phyloP scores from a whole-genome alignment of 2,329 filamentous ascomycete genomes.

The Teratosphaeria pseudoeucalypti region DNA sequence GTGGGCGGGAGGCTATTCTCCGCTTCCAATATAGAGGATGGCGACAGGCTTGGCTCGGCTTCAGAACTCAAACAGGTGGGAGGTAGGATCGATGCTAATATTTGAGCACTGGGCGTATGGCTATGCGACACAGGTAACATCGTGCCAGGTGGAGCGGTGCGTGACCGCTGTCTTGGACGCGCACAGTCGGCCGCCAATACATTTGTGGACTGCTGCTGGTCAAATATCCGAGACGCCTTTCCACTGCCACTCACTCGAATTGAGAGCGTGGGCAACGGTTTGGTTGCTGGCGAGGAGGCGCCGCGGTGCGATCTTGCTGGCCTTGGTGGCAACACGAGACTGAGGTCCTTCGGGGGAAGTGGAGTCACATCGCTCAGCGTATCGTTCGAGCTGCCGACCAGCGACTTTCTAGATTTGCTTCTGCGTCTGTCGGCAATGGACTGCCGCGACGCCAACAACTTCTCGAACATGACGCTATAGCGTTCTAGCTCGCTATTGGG shows the following conservation, averaged over 20 bases:
- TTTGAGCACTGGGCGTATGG: not conserved
- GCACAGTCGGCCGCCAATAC: conserved; percentile 10
- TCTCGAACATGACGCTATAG: conserved; percentile 89
- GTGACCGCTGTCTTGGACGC: conserved; percentile 15
- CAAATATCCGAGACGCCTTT: too few relatives aligned
- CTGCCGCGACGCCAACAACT: conserved; percentile 46
- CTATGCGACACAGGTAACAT: conserved; percentile 5
- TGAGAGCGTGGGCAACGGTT: conserved; percentile 5
- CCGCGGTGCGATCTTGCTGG: conserved; percentile 3
- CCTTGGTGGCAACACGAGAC: not conserved
- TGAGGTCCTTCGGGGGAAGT: not conserved
- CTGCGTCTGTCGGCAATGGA: conserved; percentile 23
- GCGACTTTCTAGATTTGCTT: conserved; percentile 11
- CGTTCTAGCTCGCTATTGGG: conserved; percentile 71
- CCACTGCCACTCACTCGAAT: conserved; percentile 4
- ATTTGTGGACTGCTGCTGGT: not conserved
- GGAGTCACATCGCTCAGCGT: not conserved
- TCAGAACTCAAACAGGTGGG: conserved; percentile 8
- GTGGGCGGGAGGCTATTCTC: conserved; percentile 21
- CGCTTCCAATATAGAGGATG: not conserved
- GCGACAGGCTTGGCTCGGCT: conserved; percentile 2
- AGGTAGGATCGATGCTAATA: not conserved
- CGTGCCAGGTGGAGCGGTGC: conserved; percentile 16
- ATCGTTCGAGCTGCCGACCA: not conserved
- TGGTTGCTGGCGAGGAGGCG: conserved; percentile 11